Percentiles rank a stretch among this genome's conserved stretches.
phyloP scores from a whole-genome alignment of 352 stramenopile genomes.

The Globisporangium cylindrosporum region DNA sequence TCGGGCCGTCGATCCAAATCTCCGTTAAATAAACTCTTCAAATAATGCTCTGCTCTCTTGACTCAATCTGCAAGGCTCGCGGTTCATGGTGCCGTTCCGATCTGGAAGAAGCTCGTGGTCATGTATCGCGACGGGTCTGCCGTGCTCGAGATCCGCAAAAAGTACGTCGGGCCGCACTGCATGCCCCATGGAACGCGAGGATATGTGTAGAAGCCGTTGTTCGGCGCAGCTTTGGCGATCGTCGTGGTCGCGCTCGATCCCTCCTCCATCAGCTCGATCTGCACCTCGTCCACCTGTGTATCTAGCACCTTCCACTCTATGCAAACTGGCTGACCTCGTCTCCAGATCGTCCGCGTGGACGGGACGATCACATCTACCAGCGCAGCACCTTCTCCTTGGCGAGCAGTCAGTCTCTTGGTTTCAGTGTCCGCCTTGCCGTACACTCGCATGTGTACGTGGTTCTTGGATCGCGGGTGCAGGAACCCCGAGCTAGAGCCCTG shows the following conservation, averaged over 20 bases:
- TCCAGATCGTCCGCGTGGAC: conserved; percentile 55
- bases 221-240: conserved; percentile 55
- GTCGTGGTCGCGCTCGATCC: conserved; percentile 63
- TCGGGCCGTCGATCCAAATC: background rate
- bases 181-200: conserved; percentile 83
- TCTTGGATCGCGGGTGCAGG: conserved; percentile 19
- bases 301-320: conserved; percentile 80
- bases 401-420: conserved; percentile 25
- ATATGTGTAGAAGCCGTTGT: conserved; percentile 71
- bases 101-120: conserved; percentile 66
- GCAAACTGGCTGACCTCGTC: conserved; percentile 56
- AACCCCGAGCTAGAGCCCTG: conserved; percentile 13
- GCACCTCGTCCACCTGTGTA: conserved; percentile 32
- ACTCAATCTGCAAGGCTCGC: background rate
- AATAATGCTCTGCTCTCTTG: conserved; percentile 7
- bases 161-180: conserved; percentile 73
- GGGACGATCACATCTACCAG: conserved; percentile 47
- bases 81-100: conserved; percentile 43
- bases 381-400: conserved; percentile 31
- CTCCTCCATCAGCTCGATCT: conserved; percentile 71
- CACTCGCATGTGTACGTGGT: conserved; percentile 55
- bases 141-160: conserved; percentile 56
- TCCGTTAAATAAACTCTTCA: conserved; percentile 15
- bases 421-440: conserved; percentile 39
- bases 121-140: conserved; percentile 43